A percentile compares a stretch with the other conserved stretches of the same genome.
Conservation (phyloP, 2,329 filamentous ascomycete genomes). For the Fusarium xyrophilum region DNA sequence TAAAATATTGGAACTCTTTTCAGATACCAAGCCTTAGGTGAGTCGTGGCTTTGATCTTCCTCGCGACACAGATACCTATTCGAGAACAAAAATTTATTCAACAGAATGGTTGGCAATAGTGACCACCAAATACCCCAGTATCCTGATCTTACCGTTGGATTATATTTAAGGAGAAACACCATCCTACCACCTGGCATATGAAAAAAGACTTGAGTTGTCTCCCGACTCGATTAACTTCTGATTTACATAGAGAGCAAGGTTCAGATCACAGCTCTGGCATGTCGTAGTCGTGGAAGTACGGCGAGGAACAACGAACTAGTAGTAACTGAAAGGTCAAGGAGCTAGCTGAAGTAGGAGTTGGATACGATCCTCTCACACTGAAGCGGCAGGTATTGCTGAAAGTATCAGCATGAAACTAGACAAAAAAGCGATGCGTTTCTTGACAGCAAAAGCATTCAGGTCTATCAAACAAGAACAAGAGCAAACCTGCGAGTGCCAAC, state of each 20-base stretch:
- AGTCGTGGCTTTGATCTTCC: background rate
- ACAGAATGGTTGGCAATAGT: background rate
- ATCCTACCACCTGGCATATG: background rate
- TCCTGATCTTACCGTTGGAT: background rate
- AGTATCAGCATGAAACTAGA: background rate
- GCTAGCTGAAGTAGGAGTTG: background rate
- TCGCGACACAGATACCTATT: background rate
- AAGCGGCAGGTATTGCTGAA: background rate
- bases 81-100: background rate
- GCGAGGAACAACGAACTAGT: background rate
- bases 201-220: background rate
- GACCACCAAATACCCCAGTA: background rate
- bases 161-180: background rate
- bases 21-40: background rate
- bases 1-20: no score
- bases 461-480: slow-evolving; percentile 28
- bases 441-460: slow-evolving; percentile 13
- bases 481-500: slow-evolving; percentile 26
- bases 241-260: background rate
- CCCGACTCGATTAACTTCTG: background rate
- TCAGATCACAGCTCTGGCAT: background rate
- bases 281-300: background rate
- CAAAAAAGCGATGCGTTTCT: slow-evolving; percentile 14
- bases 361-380: background rate
- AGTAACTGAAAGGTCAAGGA: background rate